A percentile compares a stretch with the other conserved stretches of the same genome.
phyloP scores from a whole-genome alignment of 164 flowering plant species.

The Saururus chinensis region DNA sequence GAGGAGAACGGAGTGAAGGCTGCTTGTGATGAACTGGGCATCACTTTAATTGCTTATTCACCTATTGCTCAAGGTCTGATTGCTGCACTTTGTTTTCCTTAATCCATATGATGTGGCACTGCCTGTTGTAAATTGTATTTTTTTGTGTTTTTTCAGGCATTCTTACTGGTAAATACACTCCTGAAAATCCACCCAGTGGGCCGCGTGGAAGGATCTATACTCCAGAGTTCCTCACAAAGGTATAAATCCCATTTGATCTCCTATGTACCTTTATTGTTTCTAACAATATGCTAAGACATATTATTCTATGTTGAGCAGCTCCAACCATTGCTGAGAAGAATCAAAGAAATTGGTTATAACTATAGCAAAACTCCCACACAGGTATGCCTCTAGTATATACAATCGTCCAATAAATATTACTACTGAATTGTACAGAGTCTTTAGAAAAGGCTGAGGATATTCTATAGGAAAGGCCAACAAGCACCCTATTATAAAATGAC shows the following conservation, averaged over 20 bases:
- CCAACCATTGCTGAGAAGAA: conserved; percentile 70
- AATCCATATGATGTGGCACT: background rate
- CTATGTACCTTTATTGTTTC: background rate
- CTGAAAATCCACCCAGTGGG: conserved; percentile 72
- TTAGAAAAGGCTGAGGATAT: background rate
- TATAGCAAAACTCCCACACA: conserved; percentile 74
- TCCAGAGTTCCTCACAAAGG: conserved; percentile 64
- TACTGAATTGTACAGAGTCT: background rate
- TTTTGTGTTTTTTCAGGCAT: conserved; percentile 38
- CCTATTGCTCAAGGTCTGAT: conserved; percentile 84
- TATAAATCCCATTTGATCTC: conserved; percentile 9
- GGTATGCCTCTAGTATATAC: conserved; percentile 23
- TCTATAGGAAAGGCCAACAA: background rate
- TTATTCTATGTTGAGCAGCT: conserved; percentile 34
- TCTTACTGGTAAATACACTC: conserved; percentile 81
- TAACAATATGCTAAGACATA: background rate
- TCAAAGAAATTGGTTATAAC: conserved; percentile 63
- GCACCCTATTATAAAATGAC: background rate
- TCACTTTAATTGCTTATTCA: conserved; percentile 89
- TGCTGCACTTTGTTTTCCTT: background rate
- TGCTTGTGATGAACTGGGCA: conserved; percentile 91
- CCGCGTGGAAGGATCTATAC: conserved; percentile 83
- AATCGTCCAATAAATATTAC: background rate
- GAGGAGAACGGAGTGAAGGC: conserved; percentile 95
- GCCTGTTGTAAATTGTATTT: background rate